These are phyloP conservation scores for Polyporus tsugae DNA, from an alignment of 1,284 basidiomycete species.

Conservation along the genomic window DNA sequence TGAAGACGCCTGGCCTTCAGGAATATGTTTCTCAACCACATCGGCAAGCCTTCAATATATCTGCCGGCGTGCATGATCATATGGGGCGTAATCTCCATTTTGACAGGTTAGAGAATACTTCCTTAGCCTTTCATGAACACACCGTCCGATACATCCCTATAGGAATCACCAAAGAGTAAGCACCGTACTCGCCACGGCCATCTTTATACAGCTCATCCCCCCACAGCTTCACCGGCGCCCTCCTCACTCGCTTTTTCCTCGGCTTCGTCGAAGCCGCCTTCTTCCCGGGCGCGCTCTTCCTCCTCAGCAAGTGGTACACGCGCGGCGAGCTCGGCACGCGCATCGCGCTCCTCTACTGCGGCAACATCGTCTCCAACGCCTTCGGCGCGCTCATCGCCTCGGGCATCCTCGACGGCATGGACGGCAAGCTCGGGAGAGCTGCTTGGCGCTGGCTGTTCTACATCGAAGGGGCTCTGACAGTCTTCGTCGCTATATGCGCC, in stretches of 20 bases:
- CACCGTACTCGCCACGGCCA: neutral
- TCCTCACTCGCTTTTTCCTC: conserved; percentile 81
- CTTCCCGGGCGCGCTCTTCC: conserved; percentile 70
- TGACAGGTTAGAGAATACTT: conserved; percentile 30
- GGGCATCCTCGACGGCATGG: conserved; percentile 74
- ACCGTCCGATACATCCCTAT: neutral
- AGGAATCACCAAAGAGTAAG: conserved; percentile 34
- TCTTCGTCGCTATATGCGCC: conserved; percentile 66
- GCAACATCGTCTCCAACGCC: conserved; percentile 81
- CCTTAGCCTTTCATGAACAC: no score
- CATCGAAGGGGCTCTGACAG: conserved; percentile 72
- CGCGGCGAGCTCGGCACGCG: conserved; percentile 73
- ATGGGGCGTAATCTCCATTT: conserved; percentile 52
- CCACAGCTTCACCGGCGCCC: conserved; percentile 67
- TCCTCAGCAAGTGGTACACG: conserved; percentile 80
- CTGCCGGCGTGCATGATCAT: conserved; percentile 74
- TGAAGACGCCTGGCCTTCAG: conserved; percentile 42
- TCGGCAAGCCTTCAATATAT: conserved; percentile 79
- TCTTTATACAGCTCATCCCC: conserved; percentile 10
- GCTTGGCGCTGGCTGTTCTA: conserved; percentile 85
- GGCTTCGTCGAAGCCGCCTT: conserved; percentile 77
- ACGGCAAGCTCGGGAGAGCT: conserved; percentile 71
- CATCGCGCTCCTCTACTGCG: conserved; percentile 79
- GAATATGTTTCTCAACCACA: conserved; percentile 77
- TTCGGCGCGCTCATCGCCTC: conserved; percentile 84